Evolutionary conservation across 306 rosid genomes (phyloP), one percentile per base, ranked within the genome.

Genomic region (Arachis hypogaea): DNA sequence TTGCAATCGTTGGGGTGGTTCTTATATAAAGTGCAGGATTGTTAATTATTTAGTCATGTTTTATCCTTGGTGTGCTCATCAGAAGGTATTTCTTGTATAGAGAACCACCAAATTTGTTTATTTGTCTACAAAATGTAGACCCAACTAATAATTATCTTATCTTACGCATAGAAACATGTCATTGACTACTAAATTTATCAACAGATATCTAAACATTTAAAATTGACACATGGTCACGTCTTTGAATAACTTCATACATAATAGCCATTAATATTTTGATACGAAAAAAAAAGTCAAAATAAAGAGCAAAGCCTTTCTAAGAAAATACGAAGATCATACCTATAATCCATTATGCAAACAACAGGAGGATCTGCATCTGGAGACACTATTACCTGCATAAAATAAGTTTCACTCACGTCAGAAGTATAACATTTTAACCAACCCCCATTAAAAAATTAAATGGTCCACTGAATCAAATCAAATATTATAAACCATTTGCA

Each of bases 301-400:
- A 22, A 22, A 22, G 28, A 0, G 59, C 57, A 63, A 0, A 43
- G 62, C 30, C 55, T 38, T 8, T 65, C 60, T 55, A 12, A 46
- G 29, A 51, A 66, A 22, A 38, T 36, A 22, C 16, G 46, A 54
- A 68, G 10, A 22, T 55, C 87, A 46, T 87, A 88, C 99, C 82
- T 87, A 90, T 84, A 95, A 92, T 95, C 86, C 89, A 95, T 95
- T 78, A 95, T 90, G 86, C 79, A 84, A 85, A 92, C 82, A 72
- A 95, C 99, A 1, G 99, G 99, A 44, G 99, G 98, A 86, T 90
- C 98, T 59, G 97, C 97, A 7, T 92, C 99, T 7, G 93, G 92
- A 36, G 99, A 90, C 71, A 92, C 72, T 81, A 94, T 87, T 49
- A 94, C 96, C 99, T 94, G 84, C 81, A 84, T 81, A 72, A 67